Percentiles rank a stretch among this genome's conserved stretches.
Evolutionary conservation across 1,284 basidiomycete genomes (phyloP).

Genomic region (Malassezia psittaci): DNA sequence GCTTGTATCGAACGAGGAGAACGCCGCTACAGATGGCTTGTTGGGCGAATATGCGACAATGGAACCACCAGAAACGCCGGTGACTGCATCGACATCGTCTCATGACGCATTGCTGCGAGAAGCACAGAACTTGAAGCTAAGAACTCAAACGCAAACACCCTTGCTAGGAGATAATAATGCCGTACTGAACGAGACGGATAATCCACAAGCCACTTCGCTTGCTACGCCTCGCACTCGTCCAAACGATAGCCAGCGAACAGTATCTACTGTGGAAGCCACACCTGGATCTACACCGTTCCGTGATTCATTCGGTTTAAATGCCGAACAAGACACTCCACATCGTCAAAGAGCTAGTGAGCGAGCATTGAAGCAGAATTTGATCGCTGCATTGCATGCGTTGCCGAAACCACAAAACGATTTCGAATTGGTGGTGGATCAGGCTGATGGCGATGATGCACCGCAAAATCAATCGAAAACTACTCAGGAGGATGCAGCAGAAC

Average conservation of each 20-base stretch:
- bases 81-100: conserved; percentile 58
- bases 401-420: conserved; percentile 97
- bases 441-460: conserved; percentile 51
- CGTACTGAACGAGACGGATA: conserved; percentile 61
- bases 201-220: conserved; percentile 1
- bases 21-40: conserved; percentile 66
- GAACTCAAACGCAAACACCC: conserved; percentile 84
- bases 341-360: conserved; percentile 21
- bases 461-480: neutral
- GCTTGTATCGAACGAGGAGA: conserved; percentile 55
- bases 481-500: conserved; percentile 30
- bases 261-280: neutral
- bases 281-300: conserved; percentile 74
- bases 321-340: conserved; percentile 28
- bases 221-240: conserved; percentile 54
- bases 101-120: conserved; percentile 62
- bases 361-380: conserved; percentile 53
- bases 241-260: no score
- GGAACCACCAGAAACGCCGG: conserved; percentile 71
- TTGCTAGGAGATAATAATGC: conserved; percentile 94
- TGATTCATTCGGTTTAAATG: conserved; percentile 80
- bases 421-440: conserved; percentile 80
- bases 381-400: conserved; percentile 69
- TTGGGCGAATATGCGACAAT: conserved; percentile 85
- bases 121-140: conserved; percentile 84